phyloP scores from a whole-genome alignment of 163 green algal species.

The Coccomyxa subellipsoidea region DNA sequence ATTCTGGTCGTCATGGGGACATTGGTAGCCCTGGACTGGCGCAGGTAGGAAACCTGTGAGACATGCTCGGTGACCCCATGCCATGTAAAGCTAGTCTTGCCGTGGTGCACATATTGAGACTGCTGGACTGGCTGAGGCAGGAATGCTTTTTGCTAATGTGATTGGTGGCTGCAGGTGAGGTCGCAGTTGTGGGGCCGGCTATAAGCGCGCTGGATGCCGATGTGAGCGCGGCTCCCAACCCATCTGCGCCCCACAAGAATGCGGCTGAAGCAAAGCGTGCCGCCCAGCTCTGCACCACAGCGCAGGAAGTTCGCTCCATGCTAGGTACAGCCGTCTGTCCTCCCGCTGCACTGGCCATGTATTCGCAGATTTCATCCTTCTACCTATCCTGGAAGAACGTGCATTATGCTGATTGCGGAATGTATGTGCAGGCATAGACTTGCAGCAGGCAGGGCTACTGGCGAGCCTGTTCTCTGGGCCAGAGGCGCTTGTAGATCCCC shows the following conservation, averaged over 20 bases:
- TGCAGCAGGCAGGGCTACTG: conserved; percentile 47
- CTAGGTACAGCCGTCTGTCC: conserved; percentile 36
- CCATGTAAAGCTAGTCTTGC: too few relatives aligned
- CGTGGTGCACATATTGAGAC: not conserved
- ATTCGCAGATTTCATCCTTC: too few relatives aligned
- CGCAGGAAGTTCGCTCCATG: conserved; percentile 54
- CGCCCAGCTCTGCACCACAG: conserved; percentile 40
- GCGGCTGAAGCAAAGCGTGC: not conserved
- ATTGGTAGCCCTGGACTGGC: too few relatives aligned
- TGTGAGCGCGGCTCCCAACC: conserved; percentile 10
- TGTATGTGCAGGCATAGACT: conserved; percentile 32
- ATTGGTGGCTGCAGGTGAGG: conserved; percentile 19
- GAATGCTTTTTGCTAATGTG: not conserved
- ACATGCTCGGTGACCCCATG: too few relatives aligned
- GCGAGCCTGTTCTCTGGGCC: conserved; percentile 35
- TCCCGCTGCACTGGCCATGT: too few relatives aligned
- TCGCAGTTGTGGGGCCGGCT: conserved; percentile 43
- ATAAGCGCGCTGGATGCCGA: conserved; percentile 51
- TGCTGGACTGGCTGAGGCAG: not conserved
- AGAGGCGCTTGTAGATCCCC: conserved; percentile 20
- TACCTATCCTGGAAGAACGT: too few relatives aligned
- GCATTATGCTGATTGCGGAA: too few relatives aligned
- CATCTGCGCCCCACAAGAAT: not conserved
- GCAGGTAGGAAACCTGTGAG: too few relatives aligned
- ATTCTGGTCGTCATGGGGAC: too few relatives aligned